phyloP scores from a whole-genome alignment of 768 basidiomycete genomes.

The Tephrocybe sp. region DNA sequence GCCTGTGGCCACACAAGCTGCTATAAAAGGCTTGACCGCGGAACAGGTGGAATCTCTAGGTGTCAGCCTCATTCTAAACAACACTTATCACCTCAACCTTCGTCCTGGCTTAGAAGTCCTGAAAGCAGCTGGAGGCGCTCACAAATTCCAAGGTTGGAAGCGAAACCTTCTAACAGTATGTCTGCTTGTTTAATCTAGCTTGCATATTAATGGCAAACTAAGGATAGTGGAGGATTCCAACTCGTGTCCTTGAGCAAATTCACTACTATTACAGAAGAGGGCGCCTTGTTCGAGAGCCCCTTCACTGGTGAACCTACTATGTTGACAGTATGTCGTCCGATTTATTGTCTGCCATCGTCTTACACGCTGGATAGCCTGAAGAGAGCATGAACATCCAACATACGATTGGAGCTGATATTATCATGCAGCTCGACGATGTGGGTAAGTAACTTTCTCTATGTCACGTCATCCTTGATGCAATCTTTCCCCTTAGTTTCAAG shows the following conservation, averaged over 20 bases:
- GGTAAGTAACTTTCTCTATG: constrained; percentile 43
- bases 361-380: constrained; percentile 59
- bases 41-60: constrained; percentile 83
- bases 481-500: constrained; percentile 56
- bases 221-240: constrained; percentile 93
- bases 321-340: constrained; percentile 59
- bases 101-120: constrained; percentile 77
- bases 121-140: constrained; percentile 78
- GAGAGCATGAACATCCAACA: constrained; percentile 91
- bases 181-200: not conserved
- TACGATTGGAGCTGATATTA: constrained; percentile 88
- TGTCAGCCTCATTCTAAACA: constrained; percentile 82
- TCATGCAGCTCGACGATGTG: constrained; percentile 94
- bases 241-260: constrained; percentile 83
- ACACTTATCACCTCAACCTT: constrained; percentile 88
- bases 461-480: not conserved
- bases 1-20: constrained; percentile 91
- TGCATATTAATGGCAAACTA: constrained; percentile 1
- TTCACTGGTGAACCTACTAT: constrained; percentile 87
- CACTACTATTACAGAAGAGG: constrained; percentile 84
- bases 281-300: constrained; percentile 80
- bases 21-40: constrained; percentile 87
- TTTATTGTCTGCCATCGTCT: no score
- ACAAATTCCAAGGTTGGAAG: constrained; percentile 87
- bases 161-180: constrained; percentile 78